These are phyloP conservation scores for Hyphopichia khmerensis DNA, from an alignment of 1,139 yeast species.

Conservation along the genomic window DNA sequence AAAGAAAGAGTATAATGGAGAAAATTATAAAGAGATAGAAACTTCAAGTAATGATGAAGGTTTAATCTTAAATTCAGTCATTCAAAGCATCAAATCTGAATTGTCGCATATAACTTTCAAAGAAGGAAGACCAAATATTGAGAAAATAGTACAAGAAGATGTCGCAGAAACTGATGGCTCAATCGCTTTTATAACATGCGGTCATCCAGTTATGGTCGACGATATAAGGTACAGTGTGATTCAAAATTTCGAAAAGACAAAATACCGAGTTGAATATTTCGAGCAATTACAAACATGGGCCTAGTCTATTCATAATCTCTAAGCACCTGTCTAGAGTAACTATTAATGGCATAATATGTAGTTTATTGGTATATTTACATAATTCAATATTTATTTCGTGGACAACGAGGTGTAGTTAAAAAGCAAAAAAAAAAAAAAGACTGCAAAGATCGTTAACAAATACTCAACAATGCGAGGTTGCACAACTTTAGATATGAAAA, in stretches of 20 bases:
- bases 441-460: too few relatives aligned
- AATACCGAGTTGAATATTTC: conserved; percentile 23
- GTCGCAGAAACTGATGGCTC: conserved; percentile 24
- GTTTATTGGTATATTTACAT: too few relatives aligned
- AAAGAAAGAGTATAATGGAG: not conserved
- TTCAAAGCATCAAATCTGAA: conserved; percentile 10
- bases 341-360: too few relatives aligned
- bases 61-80: not conserved
- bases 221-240: conserved; percentile 26
- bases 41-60: conserved; percentile 1
- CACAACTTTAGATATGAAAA: too few relatives aligned
- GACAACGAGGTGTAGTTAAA: too few relatives aligned
- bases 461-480: too few relatives aligned
- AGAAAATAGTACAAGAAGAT: conserved; percentile 18
- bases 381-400: conserved; percentile 1
- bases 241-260: conserved; percentile 17
- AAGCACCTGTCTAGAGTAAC: too few relatives aligned
- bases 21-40: conserved; percentile 12
- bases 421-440: too few relatives aligned
- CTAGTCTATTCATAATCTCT: conserved; percentile 8
- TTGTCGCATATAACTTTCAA: conserved; percentile 23
- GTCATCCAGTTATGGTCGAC: conserved; percentile 38
- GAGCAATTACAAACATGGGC: conserved; percentile 32
- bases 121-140: conserved; percentile 32
- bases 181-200: conserved; percentile 36